Evolutionary conservation across 2,329 filamentous ascomycete species (phyloP), one percentile per base, ranked within the genome.

Genomic region (Tothia fuscella): DNA sequence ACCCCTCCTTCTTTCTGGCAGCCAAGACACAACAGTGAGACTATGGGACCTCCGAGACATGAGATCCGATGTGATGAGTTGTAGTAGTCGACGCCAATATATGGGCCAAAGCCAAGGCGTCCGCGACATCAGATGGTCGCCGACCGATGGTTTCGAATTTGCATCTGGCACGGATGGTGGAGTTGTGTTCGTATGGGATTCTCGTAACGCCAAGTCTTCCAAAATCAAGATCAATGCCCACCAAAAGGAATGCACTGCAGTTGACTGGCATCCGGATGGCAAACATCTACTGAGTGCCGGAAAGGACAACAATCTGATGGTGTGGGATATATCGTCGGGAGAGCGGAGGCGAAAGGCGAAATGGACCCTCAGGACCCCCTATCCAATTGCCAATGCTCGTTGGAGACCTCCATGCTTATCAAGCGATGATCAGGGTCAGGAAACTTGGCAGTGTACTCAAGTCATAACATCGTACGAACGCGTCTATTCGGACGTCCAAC

Each of bases 241-340:
- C 53, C 69, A 74, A 48, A 69, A 67, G 47, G 66, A 65, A 4
- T 80, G 76, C 58, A 76, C 70, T 46, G 67, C 74, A 5, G 68
- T 80, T 26, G 76, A 80, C 53, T 80, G 76, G 75, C 76, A 80
- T 52, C 76, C 76, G 1, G 75, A 80, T 50, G 76, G 76, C 5
- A 78, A 72, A 51, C 74, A 80, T 53, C 60, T 80, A 7, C 66
- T 74, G 41, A 79, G 74, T 49, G 74, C 72, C n/a, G 68, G 76
- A 40, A 65, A 70, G 17, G 76, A 80, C 54, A 72, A 71, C 45
- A 68, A 80, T n/a, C 24, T 39, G 47, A 74, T 74, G 53, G 68
- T 80, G 21, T 80, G 76, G 74, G 74, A 80, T 53, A 72, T 79
- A 43, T 44, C 41, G 12, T 38, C 40, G 10, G 19, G 21, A 12